phyloP scores from a whole-genome alignment of 306 rosid genomes.

The Oxytropis ochrocephala region DNA sequence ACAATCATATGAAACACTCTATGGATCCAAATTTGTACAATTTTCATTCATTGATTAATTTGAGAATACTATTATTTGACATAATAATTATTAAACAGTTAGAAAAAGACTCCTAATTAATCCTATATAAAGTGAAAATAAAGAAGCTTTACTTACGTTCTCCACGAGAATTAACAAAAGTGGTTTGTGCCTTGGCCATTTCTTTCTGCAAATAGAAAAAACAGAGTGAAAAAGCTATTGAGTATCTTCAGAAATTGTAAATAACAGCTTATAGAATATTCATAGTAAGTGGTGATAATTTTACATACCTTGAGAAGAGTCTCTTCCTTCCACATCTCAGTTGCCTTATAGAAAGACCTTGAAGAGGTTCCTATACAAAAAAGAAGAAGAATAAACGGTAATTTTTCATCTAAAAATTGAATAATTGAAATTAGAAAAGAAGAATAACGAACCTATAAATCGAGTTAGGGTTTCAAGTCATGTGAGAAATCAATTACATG shows the following conservation, averaged over 20 bases:
- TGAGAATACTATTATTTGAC: background rate
- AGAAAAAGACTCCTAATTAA: background rate
- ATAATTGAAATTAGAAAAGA: background rate
- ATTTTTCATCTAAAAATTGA: background rate
- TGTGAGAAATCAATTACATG: too few species aligned
- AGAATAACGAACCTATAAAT: conserved; percentile 49
- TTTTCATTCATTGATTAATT: background rate
- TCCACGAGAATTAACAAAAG: too few species aligned
- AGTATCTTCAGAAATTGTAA: too few species aligned
- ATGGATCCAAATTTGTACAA: background rate
- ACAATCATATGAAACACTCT: background rate
- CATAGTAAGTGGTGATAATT: background rate
- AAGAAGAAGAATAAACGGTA: background rate
- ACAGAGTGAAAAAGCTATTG: background rate
- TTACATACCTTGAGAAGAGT: conserved; percentile 52
- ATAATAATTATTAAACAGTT: background rate
- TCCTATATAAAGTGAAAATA: background rate
- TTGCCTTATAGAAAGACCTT: conserved; percentile 64
- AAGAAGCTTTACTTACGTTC: conserved; percentile 46
- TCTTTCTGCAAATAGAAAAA: too few species aligned
- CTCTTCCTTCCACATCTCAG: conserved; percentile 90
- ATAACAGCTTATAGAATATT: background rate
- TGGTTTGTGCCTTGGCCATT: too few species aligned
- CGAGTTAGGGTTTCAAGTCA: too few species aligned
- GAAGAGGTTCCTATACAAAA: conserved; percentile 67